Percentiles rank a stretch among this genome's conserved stretches.
phyloP scores from a whole-genome alignment of 169 alveolate species.

The Toxoplasma gondii region DNA sequence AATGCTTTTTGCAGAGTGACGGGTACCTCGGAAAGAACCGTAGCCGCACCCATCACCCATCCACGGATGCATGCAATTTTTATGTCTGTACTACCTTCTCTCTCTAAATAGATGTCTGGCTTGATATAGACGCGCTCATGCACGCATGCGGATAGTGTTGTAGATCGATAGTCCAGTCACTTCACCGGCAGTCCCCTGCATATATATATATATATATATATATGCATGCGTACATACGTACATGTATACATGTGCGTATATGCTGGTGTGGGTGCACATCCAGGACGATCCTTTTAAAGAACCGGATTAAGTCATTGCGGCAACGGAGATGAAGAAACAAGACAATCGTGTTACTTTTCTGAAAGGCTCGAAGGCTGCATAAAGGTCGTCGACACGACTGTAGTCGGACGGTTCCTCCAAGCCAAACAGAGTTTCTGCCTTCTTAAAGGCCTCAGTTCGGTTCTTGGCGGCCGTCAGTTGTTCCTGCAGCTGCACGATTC shows the following conservation, averaged over 20 bases:
- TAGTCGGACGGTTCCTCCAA: constrained; percentile 65
- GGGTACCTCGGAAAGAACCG: no score
- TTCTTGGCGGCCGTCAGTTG: constrained; percentile 42
- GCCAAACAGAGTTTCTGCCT: constrained; percentile 67
- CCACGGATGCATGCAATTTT: no score
- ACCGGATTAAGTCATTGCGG: background rate
- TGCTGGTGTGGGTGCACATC: background rate
- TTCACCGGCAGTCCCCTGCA: background rate
- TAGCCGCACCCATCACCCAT: no score
- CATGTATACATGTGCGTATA: background rate
- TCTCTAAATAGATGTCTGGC: no score
- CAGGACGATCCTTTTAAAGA: background rate
- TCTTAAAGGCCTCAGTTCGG: constrained; percentile 40
- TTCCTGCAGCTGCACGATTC: constrained; percentile 26
- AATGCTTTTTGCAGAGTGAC: constrained; percentile 36
- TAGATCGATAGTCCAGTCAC: no score
- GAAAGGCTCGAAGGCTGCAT: constrained; percentile 41
- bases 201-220: background rate
- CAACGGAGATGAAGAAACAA: background rate
- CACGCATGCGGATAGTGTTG: no score
- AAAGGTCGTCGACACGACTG: constrained; percentile 51
- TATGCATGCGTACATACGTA: background rate
- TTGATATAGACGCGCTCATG: no score
- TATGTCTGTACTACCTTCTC: no score
- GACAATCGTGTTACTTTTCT: constrained; percentile 10